Conservation (phyloP, 306 rosid species). For the Ormosia emarginata region DNA sequence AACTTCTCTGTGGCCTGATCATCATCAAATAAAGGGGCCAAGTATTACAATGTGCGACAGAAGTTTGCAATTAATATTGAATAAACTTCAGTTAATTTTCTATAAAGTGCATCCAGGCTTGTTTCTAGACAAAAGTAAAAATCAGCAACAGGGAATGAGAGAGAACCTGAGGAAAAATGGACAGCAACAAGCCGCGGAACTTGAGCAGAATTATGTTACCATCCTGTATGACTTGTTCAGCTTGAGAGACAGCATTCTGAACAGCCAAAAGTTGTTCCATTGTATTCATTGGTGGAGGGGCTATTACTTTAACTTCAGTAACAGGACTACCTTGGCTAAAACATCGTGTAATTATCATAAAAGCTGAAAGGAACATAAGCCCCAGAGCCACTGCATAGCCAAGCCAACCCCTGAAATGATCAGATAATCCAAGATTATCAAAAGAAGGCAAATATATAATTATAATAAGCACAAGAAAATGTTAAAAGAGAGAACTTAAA, state of each 20-base stretch:
- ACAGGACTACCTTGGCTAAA: conserved; percentile 52
- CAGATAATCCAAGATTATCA: conserved; percentile 3
- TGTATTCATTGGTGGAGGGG: conserved; percentile 80
- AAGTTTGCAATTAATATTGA: not conserved
- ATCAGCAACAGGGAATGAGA: conserved; percentile 6
- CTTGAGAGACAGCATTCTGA: conserved; percentile 79
- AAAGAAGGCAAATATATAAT: conserved; percentile 7
- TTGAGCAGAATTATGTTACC: conserved; percentile 79
- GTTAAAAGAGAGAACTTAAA: not conserved
- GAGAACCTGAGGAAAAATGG: conserved; percentile 84
- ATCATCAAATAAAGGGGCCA: conserved; percentile 12
- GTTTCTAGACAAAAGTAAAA: not conserved
- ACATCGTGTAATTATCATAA: conserved; percentile 62
- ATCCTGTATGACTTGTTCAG: conserved; percentile 74
- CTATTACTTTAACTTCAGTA: conserved; percentile 63
- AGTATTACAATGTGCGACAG: conserved; percentile 2
- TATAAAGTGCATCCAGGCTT: not conserved
- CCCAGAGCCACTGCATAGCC: conserved; percentile 52
- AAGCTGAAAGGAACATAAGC: conserved; percentile 49
- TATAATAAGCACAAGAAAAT: not conserved
- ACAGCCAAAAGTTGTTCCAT: conserved; percentile 96
- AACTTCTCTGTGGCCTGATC: conserved; percentile 80
- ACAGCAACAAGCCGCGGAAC: conserved; percentile 68
- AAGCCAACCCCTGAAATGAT: conserved; percentile 81
- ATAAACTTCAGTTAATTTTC: not conserved